Evolutionary conservation across 2,329 filamentous ascomycete species (phyloP).

Genomic region (Phialocephala sp.): DNA sequence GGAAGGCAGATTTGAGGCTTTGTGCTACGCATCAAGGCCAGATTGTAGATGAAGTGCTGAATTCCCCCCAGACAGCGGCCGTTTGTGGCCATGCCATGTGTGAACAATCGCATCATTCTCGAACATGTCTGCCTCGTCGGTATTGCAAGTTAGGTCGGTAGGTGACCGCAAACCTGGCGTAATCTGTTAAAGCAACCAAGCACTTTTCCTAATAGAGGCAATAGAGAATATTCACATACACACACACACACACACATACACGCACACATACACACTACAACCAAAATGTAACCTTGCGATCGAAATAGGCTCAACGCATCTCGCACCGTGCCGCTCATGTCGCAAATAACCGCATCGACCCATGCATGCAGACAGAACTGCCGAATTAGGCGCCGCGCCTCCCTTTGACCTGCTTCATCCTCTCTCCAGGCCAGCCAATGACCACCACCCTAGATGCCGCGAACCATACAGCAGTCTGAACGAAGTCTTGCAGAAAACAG

Average conservation of each 20-base stretch:
- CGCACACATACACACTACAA: background rate
- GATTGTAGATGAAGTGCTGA: background rate
- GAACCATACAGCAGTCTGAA: background rate
- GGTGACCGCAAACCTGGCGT: background rate
- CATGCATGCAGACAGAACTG: conserved; percentile 6
- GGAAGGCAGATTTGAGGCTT: background rate
- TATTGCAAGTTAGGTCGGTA: background rate
- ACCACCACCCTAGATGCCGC: too few species aligned
- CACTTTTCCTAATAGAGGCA: background rate
- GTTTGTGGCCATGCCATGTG: background rate
- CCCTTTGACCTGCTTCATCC: background rate
- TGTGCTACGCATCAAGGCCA: background rate
- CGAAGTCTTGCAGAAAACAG: background rate
- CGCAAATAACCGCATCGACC: conserved; percentile 2
- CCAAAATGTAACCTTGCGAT: background rate
- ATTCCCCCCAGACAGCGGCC: background rate
- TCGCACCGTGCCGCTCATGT: conserved; percentile 2
- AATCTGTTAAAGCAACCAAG: background rate
- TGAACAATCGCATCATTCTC: background rate
- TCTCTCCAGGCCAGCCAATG: background rate
- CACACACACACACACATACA: too few species aligned
- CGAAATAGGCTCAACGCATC: conserved; percentile 11
- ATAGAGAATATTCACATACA: background rate
- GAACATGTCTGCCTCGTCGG: background rate
- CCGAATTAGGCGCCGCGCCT: conserved; percentile 15